Conservation (phyloP, 2,329 filamentous ascomycete species). For the Colletotrichum acutatum region DNA sequence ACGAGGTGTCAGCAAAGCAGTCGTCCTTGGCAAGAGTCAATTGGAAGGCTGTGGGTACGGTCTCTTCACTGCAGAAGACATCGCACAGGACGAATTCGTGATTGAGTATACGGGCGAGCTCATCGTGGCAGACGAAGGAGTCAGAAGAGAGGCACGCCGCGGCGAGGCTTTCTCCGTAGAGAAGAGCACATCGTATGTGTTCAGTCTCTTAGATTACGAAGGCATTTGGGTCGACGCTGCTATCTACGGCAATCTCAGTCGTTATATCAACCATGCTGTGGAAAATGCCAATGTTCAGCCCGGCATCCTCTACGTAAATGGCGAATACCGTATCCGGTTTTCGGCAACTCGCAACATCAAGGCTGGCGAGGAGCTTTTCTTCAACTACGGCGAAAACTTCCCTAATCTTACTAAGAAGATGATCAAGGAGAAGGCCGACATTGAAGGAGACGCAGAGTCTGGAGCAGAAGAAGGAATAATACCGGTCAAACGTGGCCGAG, state of each 20-base stretch:
- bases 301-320: conserved; percentile 77
- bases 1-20: conserved; percentile 71
- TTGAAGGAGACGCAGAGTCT: conserved; percentile 30
- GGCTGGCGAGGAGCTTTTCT: conserved; percentile 81
- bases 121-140: conserved; percentile 75
- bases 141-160: conserved; percentile 72
- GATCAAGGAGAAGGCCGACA: conserved; percentile 53
- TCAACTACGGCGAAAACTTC: conserved; percentile 81
- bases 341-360: conserved; percentile 74
- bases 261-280: conserved; percentile 84
- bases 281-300: conserved; percentile 67
- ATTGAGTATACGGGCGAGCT: conserved; percentile 86
- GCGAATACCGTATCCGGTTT: conserved; percentile 81
- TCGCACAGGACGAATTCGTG: conserved; percentile 76
- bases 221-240: conserved; percentile 79
- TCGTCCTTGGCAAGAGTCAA: conserved; percentile 76
- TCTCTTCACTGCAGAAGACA: conserved; percentile 76
- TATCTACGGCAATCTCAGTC: conserved; percentile 81
- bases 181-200: conserved; percentile 71
- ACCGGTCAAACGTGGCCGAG: conserved; percentile 22
- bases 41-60: conserved; percentile 78
- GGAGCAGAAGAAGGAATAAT: conserved; percentile 9
- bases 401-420: conserved; percentile 68
- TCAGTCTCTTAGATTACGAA: conserved; percentile 68
- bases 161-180: conserved; percentile 72